Conservation (phyloP, 2,329 filamentous ascomycete genomes). For the Neonectria magnoliae region DNA sequence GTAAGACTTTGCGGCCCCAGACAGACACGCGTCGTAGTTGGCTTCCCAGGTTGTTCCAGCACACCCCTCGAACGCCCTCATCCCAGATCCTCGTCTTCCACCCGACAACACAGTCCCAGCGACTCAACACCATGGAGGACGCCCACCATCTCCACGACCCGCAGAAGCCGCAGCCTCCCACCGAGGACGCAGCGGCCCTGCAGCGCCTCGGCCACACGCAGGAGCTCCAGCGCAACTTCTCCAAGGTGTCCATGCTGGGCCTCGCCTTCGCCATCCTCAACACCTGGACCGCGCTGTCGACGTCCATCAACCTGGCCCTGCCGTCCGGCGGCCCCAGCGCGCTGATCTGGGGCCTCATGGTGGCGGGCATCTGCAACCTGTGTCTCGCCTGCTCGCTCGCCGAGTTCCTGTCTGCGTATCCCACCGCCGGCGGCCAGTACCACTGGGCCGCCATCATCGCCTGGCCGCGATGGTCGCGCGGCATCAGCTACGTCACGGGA, state of each 20-base stretch:
- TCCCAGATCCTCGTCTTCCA: background rate
- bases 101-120: background rate
- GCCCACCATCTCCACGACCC: constrained; percentile 30
- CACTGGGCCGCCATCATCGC: constrained; percentile 76
- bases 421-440: constrained; percentile 70
- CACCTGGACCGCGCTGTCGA: constrained; percentile 60
- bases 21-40: background rate
- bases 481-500: constrained; percentile 75
- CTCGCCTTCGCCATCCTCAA: constrained; percentile 61
- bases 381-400: constrained; percentile 75
- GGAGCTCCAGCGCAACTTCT: constrained; percentile 61
- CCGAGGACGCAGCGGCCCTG: constrained; percentile 52
- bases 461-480: constrained; percentile 67
- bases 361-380: constrained; percentile 74
- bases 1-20: background rate
- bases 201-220: constrained; percentile 59
- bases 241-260: constrained; percentile 58
- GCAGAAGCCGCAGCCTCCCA: constrained; percentile 26
- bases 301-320: constrained; percentile 61
- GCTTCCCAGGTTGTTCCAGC: background rate
- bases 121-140: constrained; percentile 30
- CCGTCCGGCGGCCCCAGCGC: constrained; percentile 76
- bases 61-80: constrained; percentile 17
- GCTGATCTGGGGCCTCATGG: constrained; percentile 76
- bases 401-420: constrained; percentile 75